These are phyloP conservation scores for Fusarium sp. DNA, from an alignment of 2,329 filamentous ascomycete genomes.

Conservation along the genomic window DNA sequence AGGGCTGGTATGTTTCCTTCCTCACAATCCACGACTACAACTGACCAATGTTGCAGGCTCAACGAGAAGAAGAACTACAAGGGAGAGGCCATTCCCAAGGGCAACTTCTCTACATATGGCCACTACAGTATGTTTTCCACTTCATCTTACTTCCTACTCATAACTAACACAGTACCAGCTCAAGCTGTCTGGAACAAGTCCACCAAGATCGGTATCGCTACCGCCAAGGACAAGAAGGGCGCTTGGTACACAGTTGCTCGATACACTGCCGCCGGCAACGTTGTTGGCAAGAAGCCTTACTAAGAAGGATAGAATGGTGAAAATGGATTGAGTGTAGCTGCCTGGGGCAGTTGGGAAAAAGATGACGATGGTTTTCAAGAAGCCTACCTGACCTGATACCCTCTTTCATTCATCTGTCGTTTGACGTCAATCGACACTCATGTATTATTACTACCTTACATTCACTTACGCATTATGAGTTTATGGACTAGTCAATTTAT, in stretches of 20 bases:
- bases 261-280: conserved; percentile 51
- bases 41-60: conserved; percentile 10
- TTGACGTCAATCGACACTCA: neutral
- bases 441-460: conserved; percentile 27
- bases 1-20: conserved; percentile 26
- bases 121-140: conserved; percentile 43
- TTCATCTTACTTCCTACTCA: accelerated
- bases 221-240: conserved; percentile 45
- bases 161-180: conserved; percentile 21
- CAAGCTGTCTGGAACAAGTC: conserved; percentile 50
- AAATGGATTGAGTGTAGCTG: accelerated
- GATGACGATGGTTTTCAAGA: neutral
- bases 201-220: conserved; percentile 50
- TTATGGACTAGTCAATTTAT: neutral
- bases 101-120: conserved; percentile 42
- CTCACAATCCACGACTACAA: accelerated
- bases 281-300: conserved; percentile 47
- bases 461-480: conserved; percentile 21
- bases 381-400: conserved; percentile 21
- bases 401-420: conserved; percentile 18
- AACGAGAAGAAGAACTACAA: conserved; percentile 36
- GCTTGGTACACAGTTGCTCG: conserved; percentile 50
- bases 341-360: neutral
- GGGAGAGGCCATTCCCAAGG: conserved; percentile 37
- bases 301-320: neutral